A percentile compares a stretch with the other conserved stretches of the same genome.
These are phyloP conservation scores for Hygrocybe punicea DNA, from an alignment of 768 basidiomycete species.

Conservation along the genomic window DNA sequence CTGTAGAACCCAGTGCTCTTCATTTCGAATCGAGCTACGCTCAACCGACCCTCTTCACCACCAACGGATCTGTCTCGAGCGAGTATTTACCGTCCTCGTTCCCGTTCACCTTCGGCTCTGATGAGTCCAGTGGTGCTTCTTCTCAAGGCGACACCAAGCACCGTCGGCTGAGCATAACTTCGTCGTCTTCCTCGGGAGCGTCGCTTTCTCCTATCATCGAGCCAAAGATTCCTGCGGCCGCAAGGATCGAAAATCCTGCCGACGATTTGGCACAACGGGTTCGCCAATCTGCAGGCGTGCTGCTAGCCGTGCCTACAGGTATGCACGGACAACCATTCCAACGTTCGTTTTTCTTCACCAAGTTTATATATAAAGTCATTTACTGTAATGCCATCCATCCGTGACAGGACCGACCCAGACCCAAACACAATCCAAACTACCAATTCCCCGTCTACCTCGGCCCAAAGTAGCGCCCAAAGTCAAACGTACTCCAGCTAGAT, in stretches of 20 bases:
- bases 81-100: slow-evolving; percentile 13
- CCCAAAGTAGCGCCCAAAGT: slow-evolving; percentile 19
- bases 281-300: slow-evolving; percentile 54
- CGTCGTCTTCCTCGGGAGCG: slow-evolving; percentile 52
- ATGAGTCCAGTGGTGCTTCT: slow-evolving; percentile 1
- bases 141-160: slow-evolving; percentile 30
- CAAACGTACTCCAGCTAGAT: slow-evolving; percentile 17
- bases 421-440: slow-evolving; percentile 36
- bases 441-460: slow-evolving; percentile 39
- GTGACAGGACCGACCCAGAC: slow-evolving; percentile 8
- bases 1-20: slow-evolving; percentile 62
- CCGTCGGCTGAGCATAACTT: slow-evolving; percentile 50
- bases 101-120: slow-evolving; percentile 20
- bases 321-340: slow-evolving; percentile 22
- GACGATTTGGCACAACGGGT: slow-evolving; percentile 49
- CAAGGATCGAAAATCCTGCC: slow-evolving; percentile 26
- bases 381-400: background rate
- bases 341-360: slow-evolving; percentile 16
- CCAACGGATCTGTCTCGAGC: background rate
- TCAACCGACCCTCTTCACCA: background rate
- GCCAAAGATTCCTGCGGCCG: slow-evolving; percentile 11
- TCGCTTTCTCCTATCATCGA: slow-evolving; percentile 52
- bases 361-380: background rate
- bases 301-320: slow-evolving; percentile 46
- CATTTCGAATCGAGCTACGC: slow-evolving; percentile 41